Conservation (phyloP, 1,284 basidiomycete species). For the Irpex rosettiformis region DNA sequence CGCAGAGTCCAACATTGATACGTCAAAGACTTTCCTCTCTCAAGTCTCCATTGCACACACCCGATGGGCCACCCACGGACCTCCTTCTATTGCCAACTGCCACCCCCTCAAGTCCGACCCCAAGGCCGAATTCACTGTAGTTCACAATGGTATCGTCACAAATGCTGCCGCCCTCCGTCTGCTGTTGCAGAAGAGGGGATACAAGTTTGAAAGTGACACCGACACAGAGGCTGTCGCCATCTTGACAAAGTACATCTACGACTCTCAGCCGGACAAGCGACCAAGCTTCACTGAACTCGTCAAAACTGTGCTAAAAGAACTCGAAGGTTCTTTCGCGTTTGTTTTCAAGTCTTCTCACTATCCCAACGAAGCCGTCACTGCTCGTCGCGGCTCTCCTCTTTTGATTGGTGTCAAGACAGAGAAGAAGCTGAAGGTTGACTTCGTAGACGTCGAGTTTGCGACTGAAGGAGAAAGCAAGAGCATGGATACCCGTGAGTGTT, state of each 20-base stretch:
- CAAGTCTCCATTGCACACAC: constrained; percentile 99
- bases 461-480: constrained; percentile 60
- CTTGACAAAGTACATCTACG: constrained; percentile 95
- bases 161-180: constrained; percentile 88
- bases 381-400: constrained; percentile 95
- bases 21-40: constrained; percentile 78
- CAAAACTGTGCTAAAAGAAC: constrained; percentile 96
- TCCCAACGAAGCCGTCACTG: constrained; percentile 95
- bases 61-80: constrained; percentile 99
- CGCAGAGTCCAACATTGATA: constrained; percentile 72
- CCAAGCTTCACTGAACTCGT: constrained; percentile 89
- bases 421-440: constrained; percentile 99
- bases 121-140: constrained; percentile 84
- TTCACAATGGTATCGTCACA: constrained; percentile 99
- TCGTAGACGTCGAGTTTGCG: constrained; percentile 96
- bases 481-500: constrained; percentile 54
- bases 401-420: constrained; percentile 99
- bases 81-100: constrained; percentile 87
- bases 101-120: constrained; percentile 93
- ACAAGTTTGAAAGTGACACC: constrained; percentile 93
- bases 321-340: constrained; percentile 99
- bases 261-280: constrained; percentile 87
- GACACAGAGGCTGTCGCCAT: constrained; percentile 98
- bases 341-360: constrained; percentile 98
- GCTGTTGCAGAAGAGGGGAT: constrained; percentile 95